A percentile compares a stretch with the other conserved stretches of the same genome.
Conservation (phyloP, 2,329 filamentous ascomycete species). For the Xylariaceae sp. region DNA sequence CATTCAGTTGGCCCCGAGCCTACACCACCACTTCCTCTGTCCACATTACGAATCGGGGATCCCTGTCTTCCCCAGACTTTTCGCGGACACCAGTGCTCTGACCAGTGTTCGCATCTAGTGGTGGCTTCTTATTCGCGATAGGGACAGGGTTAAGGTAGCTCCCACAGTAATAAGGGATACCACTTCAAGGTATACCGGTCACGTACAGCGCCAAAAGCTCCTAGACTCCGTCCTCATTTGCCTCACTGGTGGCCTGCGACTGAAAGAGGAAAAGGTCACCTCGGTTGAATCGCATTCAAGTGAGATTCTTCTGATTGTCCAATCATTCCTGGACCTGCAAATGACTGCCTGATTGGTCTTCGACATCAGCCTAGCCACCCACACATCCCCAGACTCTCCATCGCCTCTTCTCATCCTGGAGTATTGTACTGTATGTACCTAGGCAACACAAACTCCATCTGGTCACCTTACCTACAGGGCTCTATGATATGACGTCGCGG, state of each 20-base stretch:
- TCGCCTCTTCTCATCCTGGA: not conserved
- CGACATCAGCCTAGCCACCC: not conserved
- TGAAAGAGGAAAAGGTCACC: conserved; percentile 3
- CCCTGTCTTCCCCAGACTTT: conserved; percentile 28
- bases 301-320: conserved; percentile 1
- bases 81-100: conserved; percentile 5
- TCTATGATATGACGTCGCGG: no score
- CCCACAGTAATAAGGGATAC: conserved; percentile 12
- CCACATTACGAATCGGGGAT: conserved; percentile 3
- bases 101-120: conserved; percentile 11
- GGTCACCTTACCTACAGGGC: no score
- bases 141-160: no score
- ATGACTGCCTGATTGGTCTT: not conserved
- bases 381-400: not conserved
- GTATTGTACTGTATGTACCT: no score
- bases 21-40: not conserved
- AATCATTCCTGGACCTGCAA: not conserved
- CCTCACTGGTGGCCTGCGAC: conserved; percentile 1
- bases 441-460: no score
- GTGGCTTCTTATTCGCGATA: conserved; percentile 8
- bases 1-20: not conserved
- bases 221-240: not conserved
- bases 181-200: conserved; percentile 21
- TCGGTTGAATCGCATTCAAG: conserved; percentile 1
- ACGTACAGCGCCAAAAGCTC: conserved; percentile 3